Evolutionary conservation across 495 filamentous ascomycete species (phyloP), one percentile per base, ranked within the genome.

Genomic region (Thozetella sp.): DNA sequence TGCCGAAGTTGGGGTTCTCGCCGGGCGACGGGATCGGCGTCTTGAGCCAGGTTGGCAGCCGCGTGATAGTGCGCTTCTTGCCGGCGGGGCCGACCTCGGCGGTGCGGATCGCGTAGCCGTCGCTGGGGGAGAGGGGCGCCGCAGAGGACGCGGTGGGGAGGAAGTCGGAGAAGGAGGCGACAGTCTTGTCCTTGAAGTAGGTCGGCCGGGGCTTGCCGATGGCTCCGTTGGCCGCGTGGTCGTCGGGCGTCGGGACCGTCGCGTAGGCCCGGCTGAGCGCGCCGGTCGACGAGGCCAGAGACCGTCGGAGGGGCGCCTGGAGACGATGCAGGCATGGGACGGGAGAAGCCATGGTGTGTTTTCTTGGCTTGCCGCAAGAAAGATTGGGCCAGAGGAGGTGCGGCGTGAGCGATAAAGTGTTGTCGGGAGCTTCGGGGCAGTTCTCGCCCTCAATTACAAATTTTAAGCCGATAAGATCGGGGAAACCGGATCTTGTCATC

Each of bases 1-100:
- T 90, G 77, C 93, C 95, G 79, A 87, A 97, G 75, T 96, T 93
- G 60, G 77, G 73, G 66, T 83, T 84, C 30, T 69, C 61, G 12
- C 91, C 86, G 23, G 88, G 85, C 27, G 83, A 82, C 0, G 95
- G 96, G 55, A 99, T 93, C 1, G 93, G 91, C 0, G 94, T 98
- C 79, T 98, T 97, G 56, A 99, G 84, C 95, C 95, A 99, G 57
- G 88, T 85, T 30, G 95, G 95, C 24, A 99, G 80, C 17, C 96
- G 87, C 43, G 93, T 97, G 74, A 97, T 93, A 76, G 90, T 88
- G 75, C 88, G 93, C 72, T 85, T 84, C 81, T 87, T 92, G 57
- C 91, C 90, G 55, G 86, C 86, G 11, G 90, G 92, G 27, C 91
- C 93, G 67, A 93, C 91, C 69, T 90, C 83, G 50, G 88, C 94